phyloP scores from a whole-genome alignment of 306 rosid species.

The Castanea mollissima region DNA sequence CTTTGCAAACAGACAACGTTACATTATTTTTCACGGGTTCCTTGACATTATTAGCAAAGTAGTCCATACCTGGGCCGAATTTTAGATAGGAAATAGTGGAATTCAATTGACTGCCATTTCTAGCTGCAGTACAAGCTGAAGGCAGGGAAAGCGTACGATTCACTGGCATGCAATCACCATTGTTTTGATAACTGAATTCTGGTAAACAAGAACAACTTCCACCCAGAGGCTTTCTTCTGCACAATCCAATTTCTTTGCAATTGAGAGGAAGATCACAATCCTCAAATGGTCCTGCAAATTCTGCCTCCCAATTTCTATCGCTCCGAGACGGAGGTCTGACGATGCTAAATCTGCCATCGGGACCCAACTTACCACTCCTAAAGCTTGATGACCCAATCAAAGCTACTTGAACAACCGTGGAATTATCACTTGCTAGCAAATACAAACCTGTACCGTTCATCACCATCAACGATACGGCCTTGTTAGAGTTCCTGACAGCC shows the following conservation, averaged over 20 bases:
- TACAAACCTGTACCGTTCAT: constrained; percentile 53
- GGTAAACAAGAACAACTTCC: constrained; percentile 68
- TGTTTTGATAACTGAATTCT: constrained; percentile 39
- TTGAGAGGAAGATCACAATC: constrained; percentile 57
- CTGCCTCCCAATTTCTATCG: constrained; percentile 24
- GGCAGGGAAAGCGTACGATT: constrained; percentile 52
- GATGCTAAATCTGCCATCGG: constrained; percentile 53
- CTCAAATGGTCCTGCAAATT: constrained; percentile 54
- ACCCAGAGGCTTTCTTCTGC: constrained; percentile 34
- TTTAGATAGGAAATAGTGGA: constrained; percentile 53
- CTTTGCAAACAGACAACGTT: constrained; percentile 53
- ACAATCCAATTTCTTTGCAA: constrained; percentile 69
- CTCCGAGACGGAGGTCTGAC: constrained; percentile 37
- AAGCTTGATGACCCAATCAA: constrained; percentile 38
- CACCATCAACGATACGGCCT: constrained; percentile 48
- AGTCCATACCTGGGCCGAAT: constrained; percentile 51
- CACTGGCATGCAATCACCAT: constrained; percentile 55
- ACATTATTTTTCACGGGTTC: constrained; percentile 38
- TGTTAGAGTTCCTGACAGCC: constrained; percentile 39
- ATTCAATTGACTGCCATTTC: constrained; percentile 25
- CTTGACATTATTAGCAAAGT: constrained; percentile 49
- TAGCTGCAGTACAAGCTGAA: constrained; percentile 31
- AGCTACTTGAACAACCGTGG: constrained; percentile 39
- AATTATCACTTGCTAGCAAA: constrained; percentile 51
- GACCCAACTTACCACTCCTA: constrained; percentile 55